Base-by-base conservation (phyloP, 2,329 filamentous ascomycete species). In the Fusarium sp. region DNA sequence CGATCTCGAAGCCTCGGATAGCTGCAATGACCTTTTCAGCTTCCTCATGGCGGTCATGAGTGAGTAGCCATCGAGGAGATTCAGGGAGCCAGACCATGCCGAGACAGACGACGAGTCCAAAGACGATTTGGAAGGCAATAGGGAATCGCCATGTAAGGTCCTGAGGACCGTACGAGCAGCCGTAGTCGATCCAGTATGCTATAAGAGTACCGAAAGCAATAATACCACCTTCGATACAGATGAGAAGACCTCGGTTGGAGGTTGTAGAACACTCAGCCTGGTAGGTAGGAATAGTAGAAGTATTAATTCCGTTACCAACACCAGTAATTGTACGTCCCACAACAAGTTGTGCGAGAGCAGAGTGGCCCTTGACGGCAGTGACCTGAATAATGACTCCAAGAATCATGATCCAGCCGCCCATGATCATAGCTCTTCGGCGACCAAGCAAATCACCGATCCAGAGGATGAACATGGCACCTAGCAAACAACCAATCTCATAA, bases 351-450 rank as follows among this genome's bases (percentile, higher is more conserved):
- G 83, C 80, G 32, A 86, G 74, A n/a, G 65, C 70, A 30, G 47
- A 58, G 25, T 74, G 65, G 1, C 85, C 77, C 24, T 78, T 80
- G 77, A 78, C 72, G 20, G 79, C 57, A 18, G 83, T 81, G 38
- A 86, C 78, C 73, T 91, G 90, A 40, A 91, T 84, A 11, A 86
- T 80, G 34, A 88, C 88, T 20, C 89, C 89, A 12, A 89, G 58
- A 11, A 88, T 83, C 84, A 91, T 88, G 69, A 91, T 84, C 13
- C 80, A 67, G 11, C 84, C 85, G 18, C 89, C 89, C 3, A 81
- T 20, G n/a, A 87, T 81, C 71, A 91, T 87, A 55, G 89, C 88
- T 3, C 84, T 85, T 41, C 85, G 78, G 44, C 84, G 75, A 27
- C 83, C 84, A 7, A 85, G 76, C 1, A 82, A 58, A 64, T 91